Conservation (phyloP, 768 basidiomycete genomes). For the Suillus subaureus region DNA sequence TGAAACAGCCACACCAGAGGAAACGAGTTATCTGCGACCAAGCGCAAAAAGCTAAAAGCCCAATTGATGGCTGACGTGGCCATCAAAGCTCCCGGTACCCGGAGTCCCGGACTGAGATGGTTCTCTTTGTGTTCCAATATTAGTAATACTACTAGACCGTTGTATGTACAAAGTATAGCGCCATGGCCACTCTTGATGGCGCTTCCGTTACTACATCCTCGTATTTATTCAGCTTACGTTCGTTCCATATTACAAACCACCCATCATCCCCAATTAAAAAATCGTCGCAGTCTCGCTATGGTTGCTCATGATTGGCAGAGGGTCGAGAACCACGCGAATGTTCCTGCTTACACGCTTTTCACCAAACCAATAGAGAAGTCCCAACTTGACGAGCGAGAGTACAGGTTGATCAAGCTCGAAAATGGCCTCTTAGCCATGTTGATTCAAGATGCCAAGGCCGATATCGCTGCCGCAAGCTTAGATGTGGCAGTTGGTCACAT, state of each 20-base stretch:
- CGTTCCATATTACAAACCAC: background rate
- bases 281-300: conserved; percentile 26
- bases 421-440: conserved; percentile 90
- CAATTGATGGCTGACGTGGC: background rate
- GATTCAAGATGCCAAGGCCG: conserved; percentile 81
- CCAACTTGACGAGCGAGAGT: conserved; percentile 76
- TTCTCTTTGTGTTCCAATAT: conserved; percentile 4
- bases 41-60: background rate
- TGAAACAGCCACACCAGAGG: background rate
- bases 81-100: background rate
- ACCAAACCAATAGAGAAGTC: conserved; percentile 66
- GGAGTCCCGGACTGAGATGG: background rate
- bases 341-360: conserved; percentile 57
- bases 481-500: conserved; percentile 95
- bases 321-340: conserved; percentile 16
- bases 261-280: background rate
- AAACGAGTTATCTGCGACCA: conserved; percentile 1
- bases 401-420: conserved; percentile 78
- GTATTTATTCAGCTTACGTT: background rate
- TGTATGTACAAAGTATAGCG: too few species aligned
- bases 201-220: background rate
- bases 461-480: conserved; percentile 93
- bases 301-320: conserved; percentile 23
- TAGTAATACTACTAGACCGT: conserved; percentile 38
- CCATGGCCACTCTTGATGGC: background rate